Base-by-base conservation (phyloP, 768 basidiomycete species). In the Leccinum aurantiacum region DNA sequence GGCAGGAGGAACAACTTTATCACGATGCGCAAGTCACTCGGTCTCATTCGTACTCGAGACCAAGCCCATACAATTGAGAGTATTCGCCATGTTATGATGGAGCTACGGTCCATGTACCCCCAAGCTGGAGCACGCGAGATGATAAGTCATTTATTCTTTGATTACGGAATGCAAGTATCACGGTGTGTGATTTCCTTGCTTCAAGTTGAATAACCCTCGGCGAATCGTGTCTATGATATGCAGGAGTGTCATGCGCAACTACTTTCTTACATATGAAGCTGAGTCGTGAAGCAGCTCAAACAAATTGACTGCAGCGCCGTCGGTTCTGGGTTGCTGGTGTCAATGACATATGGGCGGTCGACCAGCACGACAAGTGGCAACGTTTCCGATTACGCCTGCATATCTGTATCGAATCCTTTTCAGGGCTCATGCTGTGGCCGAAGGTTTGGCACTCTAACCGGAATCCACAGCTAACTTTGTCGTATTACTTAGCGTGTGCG, bases 61-160 rank as follows among this genome's bases (percentile, higher is more conserved):
- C 44, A 46, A 22, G 17, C 44, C 6, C 44, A 22, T 19, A 46
- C 44, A 7, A 4, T n/a, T 6, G 48, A 49, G 11, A 24, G 22
- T 7, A 61, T 61, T 13, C 22, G 4, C 0, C 22, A 13, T 0
- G 22, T 11, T 1, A 57, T 57, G 48, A 3, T 54, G 1, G 48
- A 57, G 14, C 41, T 63, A 1, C 53, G 17, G 0, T 0, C 6
- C 1, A 51, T 55, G 13, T 63, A 60, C 17, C 62, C 56, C 3
- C 25, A 57, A 13, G 56, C 56, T 22, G 53, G 62, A 1, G 9
- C 24, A 1, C 41, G 17, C 2, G 56, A 63, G 14, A 60, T 63
- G 53, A 6, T 35, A 1, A 27, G 27, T 27, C 27, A 27, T 27
- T 27, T 8, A 27, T 27, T 27, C 27, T 27, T 27, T 27, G 27